Conservation (phyloP, 495 filamentous ascomycete genomes). For the Trichodelitschia bisporula region DNA sequence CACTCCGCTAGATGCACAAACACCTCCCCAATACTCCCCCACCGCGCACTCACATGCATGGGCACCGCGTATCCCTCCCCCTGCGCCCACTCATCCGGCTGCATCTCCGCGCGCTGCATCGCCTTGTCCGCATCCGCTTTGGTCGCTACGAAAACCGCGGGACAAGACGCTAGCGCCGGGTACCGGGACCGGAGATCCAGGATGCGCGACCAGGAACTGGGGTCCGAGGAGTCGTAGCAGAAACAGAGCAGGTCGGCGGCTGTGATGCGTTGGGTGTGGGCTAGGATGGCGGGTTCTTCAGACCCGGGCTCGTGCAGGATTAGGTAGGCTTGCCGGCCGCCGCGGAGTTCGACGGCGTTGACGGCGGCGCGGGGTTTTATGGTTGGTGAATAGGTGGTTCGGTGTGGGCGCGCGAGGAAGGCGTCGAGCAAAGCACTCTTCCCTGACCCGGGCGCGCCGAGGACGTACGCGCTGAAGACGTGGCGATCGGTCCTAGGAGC, state of each 20-base stretch:
- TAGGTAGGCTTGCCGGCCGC: slow-evolving; percentile 89
- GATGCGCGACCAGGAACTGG: slow-evolving; percentile 82
- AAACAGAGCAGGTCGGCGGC: slow-evolving; percentile 86
- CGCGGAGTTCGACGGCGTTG: slow-evolving; percentile 87
- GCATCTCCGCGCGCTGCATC: slow-evolving; percentile 68
- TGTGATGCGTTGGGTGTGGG: slow-evolving; percentile 78
- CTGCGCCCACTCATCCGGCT: slow-evolving; percentile 80
- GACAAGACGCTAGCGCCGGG: slow-evolving; percentile 63
- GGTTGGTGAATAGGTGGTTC: slow-evolving; percentile 68
- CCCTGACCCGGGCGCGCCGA: slow-evolving; percentile 59
- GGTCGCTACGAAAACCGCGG: slow-evolving; percentile 70
- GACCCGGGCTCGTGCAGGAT: slow-evolving; percentile 93
- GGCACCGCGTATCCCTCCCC: slow-evolving; percentile 61
- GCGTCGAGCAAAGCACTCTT: slow-evolving; percentile 78
- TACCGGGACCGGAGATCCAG: slow-evolving; percentile 50
- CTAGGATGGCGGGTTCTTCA: slow-evolving; percentile 73
- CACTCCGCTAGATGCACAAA: slow-evolving; percentile 79
- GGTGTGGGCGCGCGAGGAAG: slow-evolving; percentile 74
- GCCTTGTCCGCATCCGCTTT: slow-evolving; percentile 91
- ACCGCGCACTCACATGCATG: slow-evolving; percentile 79
- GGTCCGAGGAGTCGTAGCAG: slow-evolving; percentile 87
- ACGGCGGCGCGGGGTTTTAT: slow-evolving; percentile 84
- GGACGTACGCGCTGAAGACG: slow-evolving; percentile 87
- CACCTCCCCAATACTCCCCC: slow-evolving; percentile 72
- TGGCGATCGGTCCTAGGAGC: slow-evolving; percentile 70